These are phyloP conservation scores for Phyllosticta capitalensis DNA, from an alignment of 2,329 filamentous ascomycete genomes.

Conservation along the genomic window DNA sequence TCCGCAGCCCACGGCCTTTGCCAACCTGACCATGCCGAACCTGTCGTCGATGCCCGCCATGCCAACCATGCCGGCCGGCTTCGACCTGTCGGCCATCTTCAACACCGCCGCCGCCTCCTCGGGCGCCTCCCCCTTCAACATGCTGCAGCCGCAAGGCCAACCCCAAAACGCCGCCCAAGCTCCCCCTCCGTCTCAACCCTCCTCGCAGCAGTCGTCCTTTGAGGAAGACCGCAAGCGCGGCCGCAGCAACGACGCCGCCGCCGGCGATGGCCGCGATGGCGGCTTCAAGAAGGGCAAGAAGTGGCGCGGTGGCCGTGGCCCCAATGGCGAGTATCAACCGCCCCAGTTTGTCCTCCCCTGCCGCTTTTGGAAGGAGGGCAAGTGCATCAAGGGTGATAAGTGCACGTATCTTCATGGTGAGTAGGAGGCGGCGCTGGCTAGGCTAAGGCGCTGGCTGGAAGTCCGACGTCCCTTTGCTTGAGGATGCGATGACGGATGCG, in stretches of 20 bases:
- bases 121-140: slow-evolving; percentile 2
- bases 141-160: slow-evolving; percentile 8
- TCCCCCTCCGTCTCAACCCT: too few species aligned
- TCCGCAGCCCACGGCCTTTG: background rate
- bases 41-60: background rate
- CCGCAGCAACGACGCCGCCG: slow-evolving; percentile 18
- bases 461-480: too few species aligned
- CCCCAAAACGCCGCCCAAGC: too few species aligned
- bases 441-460: too few species aligned
- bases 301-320: slow-evolving; percentile 52
- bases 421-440: background rate
- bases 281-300: slow-evolving; percentile 15
- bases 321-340: slow-evolving; percentile 37
- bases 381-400: slow-evolving; percentile 62
- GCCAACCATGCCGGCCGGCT: slow-evolving; percentile 1
- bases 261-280: slow-evolving; percentile 14
- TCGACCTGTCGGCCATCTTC: slow-evolving; percentile 11
- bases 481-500: too few species aligned
- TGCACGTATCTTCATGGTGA: slow-evolving; percentile 70
- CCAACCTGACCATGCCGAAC: background rate
- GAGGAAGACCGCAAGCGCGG: slow-evolving; percentile 18
- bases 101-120: background rate
- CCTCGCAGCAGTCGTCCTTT: slow-evolving; percentile 12
- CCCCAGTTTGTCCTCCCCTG: slow-evolving; percentile 42
- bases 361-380: slow-evolving; percentile 60